Conservation (phyloP, 345 rosid genomes). For the Ricinus communis region DNA sequence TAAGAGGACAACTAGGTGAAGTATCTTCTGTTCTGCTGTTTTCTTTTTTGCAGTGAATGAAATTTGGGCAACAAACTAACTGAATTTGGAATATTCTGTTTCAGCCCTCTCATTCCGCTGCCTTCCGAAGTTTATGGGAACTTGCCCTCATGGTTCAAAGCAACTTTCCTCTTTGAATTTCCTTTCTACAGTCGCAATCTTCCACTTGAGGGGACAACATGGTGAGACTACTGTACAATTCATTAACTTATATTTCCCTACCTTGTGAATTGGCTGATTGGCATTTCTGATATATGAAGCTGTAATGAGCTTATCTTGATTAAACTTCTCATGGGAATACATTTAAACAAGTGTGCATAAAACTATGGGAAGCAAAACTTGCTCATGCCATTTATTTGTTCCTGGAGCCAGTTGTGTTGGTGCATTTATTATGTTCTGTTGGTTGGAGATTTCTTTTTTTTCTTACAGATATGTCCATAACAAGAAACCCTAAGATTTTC, state of each 20-base stretch:
- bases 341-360: no score
- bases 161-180: conserved; percentile 63
- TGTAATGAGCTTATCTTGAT: no score
- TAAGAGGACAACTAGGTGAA: conserved; percentile 73
- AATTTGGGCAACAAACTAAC: conserved; percentile 5
- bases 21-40: conserved; percentile 4
- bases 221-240: conserved; percentile 48
- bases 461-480: no score
- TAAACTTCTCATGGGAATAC: no score
- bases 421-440: no score
- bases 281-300: neutral
- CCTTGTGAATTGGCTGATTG: neutral
- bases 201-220: conserved; percentile 53
- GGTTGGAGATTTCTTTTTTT: neutral
- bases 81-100: conserved; percentile 18
- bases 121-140: conserved; percentile 59
- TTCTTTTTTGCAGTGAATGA: neutral
- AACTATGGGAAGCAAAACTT: no score
- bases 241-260: neutral
- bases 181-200: conserved; percentile 73
- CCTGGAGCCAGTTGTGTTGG: no score
- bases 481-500: neutral
- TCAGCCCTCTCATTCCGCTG: conserved; percentile 84
- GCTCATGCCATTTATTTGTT: no score
- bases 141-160: conserved; percentile 76